A percentile compares a stretch with the other conserved stretches of the same genome.
phyloP scores from a whole-genome alignment of 805 yeast species.

The Cyberlindnera xishuangbannaensis region DNA sequence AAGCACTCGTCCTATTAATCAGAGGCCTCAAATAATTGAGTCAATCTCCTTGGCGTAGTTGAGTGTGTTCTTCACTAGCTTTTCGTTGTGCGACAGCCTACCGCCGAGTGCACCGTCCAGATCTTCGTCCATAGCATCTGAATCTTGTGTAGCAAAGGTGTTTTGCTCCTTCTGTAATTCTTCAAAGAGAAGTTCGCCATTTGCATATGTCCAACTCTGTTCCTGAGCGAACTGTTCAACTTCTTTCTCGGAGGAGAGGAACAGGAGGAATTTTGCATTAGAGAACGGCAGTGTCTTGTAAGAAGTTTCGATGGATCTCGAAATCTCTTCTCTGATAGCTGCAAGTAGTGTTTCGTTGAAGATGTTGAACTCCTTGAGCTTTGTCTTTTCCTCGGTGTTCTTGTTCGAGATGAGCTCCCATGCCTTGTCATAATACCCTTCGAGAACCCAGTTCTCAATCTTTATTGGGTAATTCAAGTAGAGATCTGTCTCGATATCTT shows the following conservation, averaged over 20 bases:
- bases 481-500: conserved; percentile 54
- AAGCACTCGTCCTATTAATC: too few relatives aligned
- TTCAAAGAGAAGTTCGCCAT: conserved; percentile 45
- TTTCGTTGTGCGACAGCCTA: conserved; percentile 33
- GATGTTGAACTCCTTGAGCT: conserved; percentile 67
- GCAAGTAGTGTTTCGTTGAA: conserved; percentile 70
- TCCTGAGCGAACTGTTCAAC: conserved; percentile 48
- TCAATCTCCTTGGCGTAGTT: conserved; percentile 89
- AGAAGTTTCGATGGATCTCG: conserved; percentile 74
- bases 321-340: conserved; percentile 83
- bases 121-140: conserved; percentile 12
- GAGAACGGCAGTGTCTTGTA: conserved; percentile 71
- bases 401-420: conserved; percentile 19
- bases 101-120: conserved; percentile 25
- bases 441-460: conserved; percentile 91
- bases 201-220: conserved; percentile 51
- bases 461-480: conserved; percentile 79
- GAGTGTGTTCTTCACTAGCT: conserved; percentile 64
- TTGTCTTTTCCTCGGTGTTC: conserved; percentile 25
- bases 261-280: conserved; percentile 77
- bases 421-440: conserved; percentile 88
- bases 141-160: background rate
- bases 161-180: conserved; percentile 4
- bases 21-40: conserved; percentile 78
- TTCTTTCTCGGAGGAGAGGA: conserved; percentile 53